Evolutionary conservation across 805 yeast species (phyloP).

Genomic region (Schwanniomyces polymorphus): DNA sequence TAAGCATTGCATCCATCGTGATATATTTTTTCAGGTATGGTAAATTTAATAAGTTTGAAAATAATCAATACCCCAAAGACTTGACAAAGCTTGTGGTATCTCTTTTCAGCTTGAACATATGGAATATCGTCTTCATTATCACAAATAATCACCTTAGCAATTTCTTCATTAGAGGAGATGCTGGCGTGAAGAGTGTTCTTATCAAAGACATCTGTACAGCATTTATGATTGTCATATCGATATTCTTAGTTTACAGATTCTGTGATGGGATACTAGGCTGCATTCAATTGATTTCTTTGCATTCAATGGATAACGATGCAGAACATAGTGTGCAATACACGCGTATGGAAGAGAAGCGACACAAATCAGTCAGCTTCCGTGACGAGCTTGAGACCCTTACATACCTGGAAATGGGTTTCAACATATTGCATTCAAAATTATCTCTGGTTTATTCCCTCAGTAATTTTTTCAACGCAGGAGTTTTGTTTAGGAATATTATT

Average conservation of each 20-base stretch:
- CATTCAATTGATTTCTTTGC: constrained; percentile 13
- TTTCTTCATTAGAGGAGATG: neutral
- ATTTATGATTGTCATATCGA: constrained; percentile 9
- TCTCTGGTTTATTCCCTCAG: neutral
- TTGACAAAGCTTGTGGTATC: constrained; percentile 1
- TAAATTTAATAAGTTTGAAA: constrained; percentile 3
- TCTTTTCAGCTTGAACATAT: constrained; percentile 1
- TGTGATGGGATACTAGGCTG: constrained; percentile 11
- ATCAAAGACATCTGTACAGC: constrained; percentile 11
- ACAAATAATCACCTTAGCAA: neutral
- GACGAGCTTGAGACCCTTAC: constrained; percentile 12
- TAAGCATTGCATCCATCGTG: neutral
- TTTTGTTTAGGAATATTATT: neutral
- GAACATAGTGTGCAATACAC: neutral
- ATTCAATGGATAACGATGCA: neutral
- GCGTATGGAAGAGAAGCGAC: constrained; percentile 3
- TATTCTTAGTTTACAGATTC: constrained; percentile 8
- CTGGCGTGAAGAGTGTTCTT: constrained; percentile 1
- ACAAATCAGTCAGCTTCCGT: constrained; percentile 18
- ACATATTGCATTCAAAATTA: neutral
- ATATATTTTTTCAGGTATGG: constrained; percentile 7
- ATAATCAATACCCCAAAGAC: constrained; percentile 8
- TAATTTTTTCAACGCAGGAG: neutral
- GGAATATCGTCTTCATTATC: constrained; percentile 3
- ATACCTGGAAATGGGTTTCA: constrained; percentile 7